These are phyloP conservation scores for Zasmidium cellare DNA, from an alignment of 2,329 filamentous ascomycete species.

Conservation along the genomic window DNA sequence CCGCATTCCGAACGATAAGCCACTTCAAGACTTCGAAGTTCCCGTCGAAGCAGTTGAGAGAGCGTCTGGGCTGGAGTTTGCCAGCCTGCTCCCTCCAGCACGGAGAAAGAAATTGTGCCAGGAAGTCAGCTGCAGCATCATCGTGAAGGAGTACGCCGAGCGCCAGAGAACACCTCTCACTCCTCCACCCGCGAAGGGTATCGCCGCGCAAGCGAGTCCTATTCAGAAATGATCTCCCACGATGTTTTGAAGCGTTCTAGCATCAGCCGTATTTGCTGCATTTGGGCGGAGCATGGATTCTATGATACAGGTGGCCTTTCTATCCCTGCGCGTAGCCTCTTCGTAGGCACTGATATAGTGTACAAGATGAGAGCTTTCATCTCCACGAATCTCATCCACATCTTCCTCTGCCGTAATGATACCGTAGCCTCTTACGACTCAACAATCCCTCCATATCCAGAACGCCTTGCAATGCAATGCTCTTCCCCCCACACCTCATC, in stretches of 20 bases:
- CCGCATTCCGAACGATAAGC: constrained; percentile 81
- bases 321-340: neutral
- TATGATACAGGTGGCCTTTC: constrained; percentile 10
- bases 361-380: constrained; percentile 7
- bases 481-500: neutral
- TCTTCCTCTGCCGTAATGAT: neutral
- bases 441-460: neutral
- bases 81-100: constrained; percentile 70
- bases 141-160: constrained; percentile 76
- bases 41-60: constrained; percentile 90
- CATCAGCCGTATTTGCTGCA: constrained; percentile 5
- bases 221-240: constrained; percentile 13
- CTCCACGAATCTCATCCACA: neutral
- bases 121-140: constrained; percentile 79
- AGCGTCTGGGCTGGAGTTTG: constrained; percentile 90
- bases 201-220: constrained; percentile 19
- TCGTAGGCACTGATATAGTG: constrained; percentile 1
- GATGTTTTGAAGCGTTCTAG: constrained; percentile 1
- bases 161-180: constrained; percentile 50
- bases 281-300: constrained; percentile 11
- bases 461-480: constrained; percentile 14
- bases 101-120: constrained; percentile 79
- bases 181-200: constrained; percentile 31
- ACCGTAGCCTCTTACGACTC: neutral
- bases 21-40: constrained; percentile 88